Percentiles rank a stretch among this genome's conserved stretches.
Conservation (phyloP, 352 stramenopile genomes). For the Globisporangium cederbergense region DNA sequence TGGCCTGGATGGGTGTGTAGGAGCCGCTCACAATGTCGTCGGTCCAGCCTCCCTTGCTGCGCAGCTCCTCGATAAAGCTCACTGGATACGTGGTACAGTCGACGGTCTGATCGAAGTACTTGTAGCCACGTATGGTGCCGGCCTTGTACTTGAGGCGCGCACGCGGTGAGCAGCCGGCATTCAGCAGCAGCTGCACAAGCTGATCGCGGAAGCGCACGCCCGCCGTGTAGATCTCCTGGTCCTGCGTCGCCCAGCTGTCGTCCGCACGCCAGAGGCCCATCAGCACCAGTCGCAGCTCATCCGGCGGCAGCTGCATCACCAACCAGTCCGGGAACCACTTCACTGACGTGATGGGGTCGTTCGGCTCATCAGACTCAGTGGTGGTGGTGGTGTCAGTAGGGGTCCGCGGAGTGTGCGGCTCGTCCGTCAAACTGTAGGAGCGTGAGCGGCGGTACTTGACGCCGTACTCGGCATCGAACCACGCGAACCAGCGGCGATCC, state of each 20-base stretch:
- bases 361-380: constrained; percentile 3
- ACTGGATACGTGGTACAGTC: constrained; percentile 6
- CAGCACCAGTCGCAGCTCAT: constrained; percentile 11
- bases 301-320: constrained; percentile 12
- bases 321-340: constrained; percentile 10
- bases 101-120: constrained; percentile 6
- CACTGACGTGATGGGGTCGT: constrained; percentile 1
- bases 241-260: constrained; percentile 8
- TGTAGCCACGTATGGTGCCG: constrained; percentile 6
- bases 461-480: constrained; percentile 13
- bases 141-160: constrained; percentile 11
- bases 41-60: constrained; percentile 10
- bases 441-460: constrained; percentile 3
- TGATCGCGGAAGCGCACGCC: constrained; percentile 9
- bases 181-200: constrained; percentile 14
- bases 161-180: constrained; percentile 13
- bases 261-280: constrained; percentile 8
- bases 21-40: constrained; percentile 6
- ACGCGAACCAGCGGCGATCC: constrained; percentile 12
- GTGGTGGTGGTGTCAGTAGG: background rate
- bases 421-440: constrained; percentile 3
- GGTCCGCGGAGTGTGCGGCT: constrained; percentile 3
- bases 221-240: constrained; percentile 5
- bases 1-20: constrained; percentile 9
- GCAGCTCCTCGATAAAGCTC: constrained; percentile 12